Evolutionary conservation across 768 basidiomycete species (phyloP), one percentile per base, ranked within the genome.

Genomic region (Boletus pseudopeckii): DNA sequence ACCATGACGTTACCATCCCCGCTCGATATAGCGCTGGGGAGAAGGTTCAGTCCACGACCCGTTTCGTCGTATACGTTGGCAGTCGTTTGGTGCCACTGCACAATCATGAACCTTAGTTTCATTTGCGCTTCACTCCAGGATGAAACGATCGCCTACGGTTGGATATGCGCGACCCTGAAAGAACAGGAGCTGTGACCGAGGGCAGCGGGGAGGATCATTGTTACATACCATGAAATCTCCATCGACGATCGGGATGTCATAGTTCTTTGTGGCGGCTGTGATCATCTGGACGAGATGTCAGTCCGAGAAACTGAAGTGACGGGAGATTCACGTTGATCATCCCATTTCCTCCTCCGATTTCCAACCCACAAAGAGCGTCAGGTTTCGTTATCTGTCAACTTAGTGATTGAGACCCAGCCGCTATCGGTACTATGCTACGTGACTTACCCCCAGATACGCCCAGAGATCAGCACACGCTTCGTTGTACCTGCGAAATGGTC

Each of bases 341-440:
- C 33, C 77, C 77, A 50, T 79, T 77, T 42, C 69, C 71, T 15
- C 75, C 76, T 13, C 76, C 78, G 39, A 79, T 77, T 60, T 75
- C 74, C 33, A 71, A 17, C 7, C 60, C 70, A 17, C 71, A 61
- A 11, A 75, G 74, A 13, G 73, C 76, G 18, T 63, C 64, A 7
- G 69, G 69, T 45, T 71, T 71, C 34, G 56, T 50, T 24, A 70
- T 70, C 69, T 71, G 48, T n/a, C 10, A 7, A 24, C 14, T 5
- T 17, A n/a, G n/a, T 37, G 41, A 22, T 64, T 28, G 52, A 54
- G 50, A 22, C 6, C 2, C 38, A 14, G 53, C 37, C 45, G 13
- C 11, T 54, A 50, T 45, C 32, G 8, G 28, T 39, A 7, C 11
- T 8, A 37, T 39, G 40, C 0, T 32, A 17, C 8, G 17, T 40